Base-by-base conservation (phyloP, 371 early-diverging fungal species). In the Mortierella sp. region DNA sequence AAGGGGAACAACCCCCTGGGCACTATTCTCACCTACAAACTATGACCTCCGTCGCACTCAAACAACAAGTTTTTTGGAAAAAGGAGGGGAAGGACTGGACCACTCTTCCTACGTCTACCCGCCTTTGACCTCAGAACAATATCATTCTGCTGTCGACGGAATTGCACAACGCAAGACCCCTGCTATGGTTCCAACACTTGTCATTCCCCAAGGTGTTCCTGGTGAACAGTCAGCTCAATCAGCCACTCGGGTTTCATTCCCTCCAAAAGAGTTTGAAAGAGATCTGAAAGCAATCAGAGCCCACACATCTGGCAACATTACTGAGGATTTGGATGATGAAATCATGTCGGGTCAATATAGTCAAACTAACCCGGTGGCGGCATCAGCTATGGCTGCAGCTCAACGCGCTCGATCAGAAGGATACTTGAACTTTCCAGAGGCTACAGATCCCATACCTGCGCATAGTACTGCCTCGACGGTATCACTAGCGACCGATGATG, bases 171-270 rank as follows among this genome's bases (percentile, higher is more conserved):
- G 60, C 52, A 76, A 57, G 28, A 61, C 57, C 0, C 64, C 61
- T 0, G 67, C 50, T 25, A 76, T 76, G 77, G 25, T 76, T 0
- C 71, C 71, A 0, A 76, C 57, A 43, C 64, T 71, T 55, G 65
- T 76, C 0, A 55, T 69, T 4, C 70, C 70, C 1, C 58, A 66
- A 5, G 19, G 51, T 29, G 6, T 55, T 1, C 58, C 52, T 0
- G 44, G 30, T 4, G 70, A 58, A 15, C n/a, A 28, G 7, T 18
- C 53, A 7, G n/a, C 62, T 62, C 28, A 26, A 9, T 26, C 62
- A 3, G 58, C 59, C 1, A 37, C 37, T 37, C 37, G 37, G 3
- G 37, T 37, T 37, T 37, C 37, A 37, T 37, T 37, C 37, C 37
- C 37, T 37, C 9, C 37, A 37, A 37, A 37, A 3, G 37, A 37